These are phyloP conservation scores for Salix suchowensis DNA, from an alignment of 345 rosid genomes.

Conservation along the genomic window DNA sequence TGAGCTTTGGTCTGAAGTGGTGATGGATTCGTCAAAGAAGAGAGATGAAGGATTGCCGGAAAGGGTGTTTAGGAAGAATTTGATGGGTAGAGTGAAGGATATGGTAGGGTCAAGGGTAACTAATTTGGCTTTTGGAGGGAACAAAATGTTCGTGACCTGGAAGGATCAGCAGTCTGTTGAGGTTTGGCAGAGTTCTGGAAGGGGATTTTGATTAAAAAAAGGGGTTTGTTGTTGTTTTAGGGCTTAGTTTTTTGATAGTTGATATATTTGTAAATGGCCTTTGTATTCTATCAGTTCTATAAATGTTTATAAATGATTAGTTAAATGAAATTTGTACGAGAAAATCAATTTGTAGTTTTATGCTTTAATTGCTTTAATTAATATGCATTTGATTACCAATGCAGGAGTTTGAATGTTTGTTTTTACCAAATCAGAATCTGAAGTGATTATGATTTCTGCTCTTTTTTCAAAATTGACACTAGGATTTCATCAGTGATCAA, in stretches of 20 bases:
- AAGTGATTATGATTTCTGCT: background rate
- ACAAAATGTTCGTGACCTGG: conserved; percentile 68
- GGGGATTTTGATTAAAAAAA: conserved; percentile 9
- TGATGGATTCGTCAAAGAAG: conserved; percentile 34
- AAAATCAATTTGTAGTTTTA: background rate
- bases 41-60: conserved; percentile 37
- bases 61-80: conserved; percentile 70
- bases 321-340: background rate
- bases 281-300: background rate
- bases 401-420: background rate
- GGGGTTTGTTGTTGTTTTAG: background rate
- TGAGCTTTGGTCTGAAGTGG: conserved; percentile 82
- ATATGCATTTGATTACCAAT: background rate
- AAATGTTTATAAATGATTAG: background rate
- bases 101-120: conserved; percentile 57
- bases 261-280: background rate
- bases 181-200: conserved; percentile 72
- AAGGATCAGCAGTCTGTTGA: conserved; percentile 72
- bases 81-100: conserved; percentile 50
- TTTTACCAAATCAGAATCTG: background rate
- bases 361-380: background rate
- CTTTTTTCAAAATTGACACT: background rate
- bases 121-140: conserved; percentile 73
- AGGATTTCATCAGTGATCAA: background rate
- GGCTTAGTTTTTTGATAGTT: background rate